Conservation (phyloP, 768 basidiomycete species). For the Suillus paluster region DNA sequence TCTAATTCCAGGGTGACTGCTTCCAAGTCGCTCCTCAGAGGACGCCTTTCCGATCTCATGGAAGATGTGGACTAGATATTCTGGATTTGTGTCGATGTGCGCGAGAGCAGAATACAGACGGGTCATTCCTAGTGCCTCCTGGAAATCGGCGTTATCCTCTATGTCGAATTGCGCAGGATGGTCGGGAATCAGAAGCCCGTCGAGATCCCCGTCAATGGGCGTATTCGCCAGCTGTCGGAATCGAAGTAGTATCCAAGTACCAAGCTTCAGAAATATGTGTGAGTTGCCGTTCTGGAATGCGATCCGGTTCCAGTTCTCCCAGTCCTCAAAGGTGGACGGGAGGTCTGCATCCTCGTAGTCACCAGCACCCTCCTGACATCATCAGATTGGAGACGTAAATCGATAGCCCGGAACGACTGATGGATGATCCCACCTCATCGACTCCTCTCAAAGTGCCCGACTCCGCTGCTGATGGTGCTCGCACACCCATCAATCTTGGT, state of each 20-base stretch:
- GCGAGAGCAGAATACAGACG: neutral
- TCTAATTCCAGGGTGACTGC: neutral
- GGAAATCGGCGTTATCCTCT: neutral
- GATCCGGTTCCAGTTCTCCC: neutral
- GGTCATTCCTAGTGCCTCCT: neutral
- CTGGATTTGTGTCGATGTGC: neutral
- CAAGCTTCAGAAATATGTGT: neutral
- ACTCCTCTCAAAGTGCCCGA: too few species aligned
- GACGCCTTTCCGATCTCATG: neutral
- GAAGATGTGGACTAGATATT: neutral
- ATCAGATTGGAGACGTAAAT: too few species aligned
- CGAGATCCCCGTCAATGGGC: neutral
- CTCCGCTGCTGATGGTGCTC: too few species aligned
- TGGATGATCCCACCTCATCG: too few species aligned
- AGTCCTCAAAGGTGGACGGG: neutral
- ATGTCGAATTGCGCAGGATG: neutral
- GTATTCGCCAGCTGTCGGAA: neutral
- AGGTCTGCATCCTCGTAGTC: too few species aligned
- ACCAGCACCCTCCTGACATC: too few species aligned
- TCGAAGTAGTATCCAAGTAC: neutral
- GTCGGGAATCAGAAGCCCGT: neutral
- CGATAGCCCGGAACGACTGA: too few species aligned
- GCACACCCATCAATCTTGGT: too few species aligned
- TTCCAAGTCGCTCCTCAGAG: neutral
- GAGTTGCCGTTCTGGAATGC: neutral